Conservation (phyloP, 31 red algal genomes). For the Porphyra umbilicalis region DNA sequence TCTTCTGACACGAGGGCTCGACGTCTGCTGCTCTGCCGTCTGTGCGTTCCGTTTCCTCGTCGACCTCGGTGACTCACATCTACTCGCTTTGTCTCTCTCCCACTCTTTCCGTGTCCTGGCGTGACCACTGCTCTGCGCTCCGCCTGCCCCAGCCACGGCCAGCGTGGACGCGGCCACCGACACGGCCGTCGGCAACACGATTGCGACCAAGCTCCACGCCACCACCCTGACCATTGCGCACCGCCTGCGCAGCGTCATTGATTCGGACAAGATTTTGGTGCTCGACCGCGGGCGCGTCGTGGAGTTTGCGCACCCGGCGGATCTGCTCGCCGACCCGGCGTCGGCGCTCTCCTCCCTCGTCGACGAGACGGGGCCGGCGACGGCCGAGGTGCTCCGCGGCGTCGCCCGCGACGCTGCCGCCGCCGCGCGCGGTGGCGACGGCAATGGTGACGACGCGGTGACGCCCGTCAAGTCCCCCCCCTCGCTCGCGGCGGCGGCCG, state of each 20-base stretch:
- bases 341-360: slow-evolving; percentile 54
- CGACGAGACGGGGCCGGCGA: slow-evolving; percentile 70
- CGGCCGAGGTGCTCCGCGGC: slow-evolving; percentile 47
- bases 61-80: too few species aligned
- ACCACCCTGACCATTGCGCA: slow-evolving; percentile 86
- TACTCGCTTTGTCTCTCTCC: too few species aligned
- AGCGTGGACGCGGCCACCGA: slow-evolving; percentile 24
- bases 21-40: too few species aligned
- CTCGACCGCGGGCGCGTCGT: slow-evolving; percentile 72
- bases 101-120: too few species aligned
- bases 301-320: slow-evolving; percentile 47
- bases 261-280: slow-evolving; percentile 72
- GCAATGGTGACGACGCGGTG: neutral
- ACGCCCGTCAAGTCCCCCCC: neutral
- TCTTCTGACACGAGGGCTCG: too few species aligned
- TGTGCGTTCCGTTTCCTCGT: too few species aligned
- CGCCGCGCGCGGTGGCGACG: neutral
- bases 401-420: slow-evolving; percentile 11
- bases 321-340: slow-evolving; percentile 32
- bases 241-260: slow-evolving; percentile 67
- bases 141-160: too few species aligned
- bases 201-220: slow-evolving; percentile 3
- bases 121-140: too few species aligned
- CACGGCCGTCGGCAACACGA: slow-evolving; percentile 17
- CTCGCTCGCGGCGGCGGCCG: neutral